Evolutionary conservation across 306 rosid species (phyloP).

Genomic region (Acacia confusa): DNA sequence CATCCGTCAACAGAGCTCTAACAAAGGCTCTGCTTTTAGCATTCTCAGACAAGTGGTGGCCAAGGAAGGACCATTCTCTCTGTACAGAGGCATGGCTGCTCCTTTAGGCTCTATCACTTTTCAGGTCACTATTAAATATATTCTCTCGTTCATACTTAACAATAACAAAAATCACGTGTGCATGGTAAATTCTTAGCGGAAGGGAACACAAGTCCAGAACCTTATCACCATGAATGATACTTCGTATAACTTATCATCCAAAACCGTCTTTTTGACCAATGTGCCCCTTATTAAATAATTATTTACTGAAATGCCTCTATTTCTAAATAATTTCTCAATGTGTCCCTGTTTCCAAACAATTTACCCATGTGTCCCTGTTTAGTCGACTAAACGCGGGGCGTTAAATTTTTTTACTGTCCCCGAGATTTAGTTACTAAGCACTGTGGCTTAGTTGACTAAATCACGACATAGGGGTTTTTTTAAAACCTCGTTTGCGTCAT

Average conservation of each 20-base stretch:
- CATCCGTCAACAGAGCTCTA: constrained; percentile 56
- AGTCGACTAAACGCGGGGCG: too few relatives aligned
- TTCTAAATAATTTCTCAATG: too few relatives aligned
- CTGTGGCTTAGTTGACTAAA: too few relatives aligned
- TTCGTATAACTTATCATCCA: background rate
- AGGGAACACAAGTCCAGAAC: background rate
- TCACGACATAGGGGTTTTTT: too few relatives aligned
- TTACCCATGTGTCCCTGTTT: too few relatives aligned
- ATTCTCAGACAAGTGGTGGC: constrained; percentile 55
- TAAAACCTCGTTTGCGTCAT: too few relatives aligned
- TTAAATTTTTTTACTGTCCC: too few relatives aligned
- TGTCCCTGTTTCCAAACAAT: too few relatives aligned
- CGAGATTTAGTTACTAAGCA: too few relatives aligned
- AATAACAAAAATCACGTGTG: constrained; percentile 6
- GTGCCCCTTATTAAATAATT: too few relatives aligned
- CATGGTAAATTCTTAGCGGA: background rate
- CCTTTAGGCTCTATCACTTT: constrained; percentile 84
- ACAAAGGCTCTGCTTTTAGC: constrained; percentile 52
- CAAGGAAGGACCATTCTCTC: constrained; percentile 63
- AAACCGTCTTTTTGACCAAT: too few relatives aligned
- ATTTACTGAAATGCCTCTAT: too few relatives aligned
- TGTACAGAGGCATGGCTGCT: constrained; percentile 85
- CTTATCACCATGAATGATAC: constrained; percentile 1
- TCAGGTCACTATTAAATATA: constrained; percentile 51
- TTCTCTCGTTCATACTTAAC: background rate